Conservation (phyloP, 2,329 filamentous ascomycete genomes). For the Ascochyta rabiei region DNA sequence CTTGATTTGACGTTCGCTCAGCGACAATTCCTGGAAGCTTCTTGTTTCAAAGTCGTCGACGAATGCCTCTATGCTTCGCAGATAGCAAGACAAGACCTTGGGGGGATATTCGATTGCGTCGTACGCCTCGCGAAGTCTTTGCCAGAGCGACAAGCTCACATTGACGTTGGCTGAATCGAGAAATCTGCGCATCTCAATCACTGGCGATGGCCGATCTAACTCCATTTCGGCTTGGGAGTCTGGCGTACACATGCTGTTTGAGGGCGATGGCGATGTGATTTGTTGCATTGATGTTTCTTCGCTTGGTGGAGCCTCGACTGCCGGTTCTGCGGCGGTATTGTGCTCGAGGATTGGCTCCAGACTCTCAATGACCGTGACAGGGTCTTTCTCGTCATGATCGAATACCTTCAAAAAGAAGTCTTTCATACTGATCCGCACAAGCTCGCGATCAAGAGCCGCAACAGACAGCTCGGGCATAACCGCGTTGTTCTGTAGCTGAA, state of each 20-base stretch:
- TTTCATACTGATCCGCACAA: constrained; percentile 91
- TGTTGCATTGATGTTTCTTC: constrained; percentile 17
- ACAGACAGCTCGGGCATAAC: constrained; percentile 87
- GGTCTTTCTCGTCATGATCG: constrained; percentile 79
- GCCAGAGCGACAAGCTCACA: constrained; percentile 86
- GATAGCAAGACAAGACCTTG: constrained; percentile 85
- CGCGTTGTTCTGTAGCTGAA: constrained; percentile 79
- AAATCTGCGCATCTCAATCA: constrained; percentile 84
- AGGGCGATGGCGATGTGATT: constrained; percentile 20
- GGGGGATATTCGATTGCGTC: constrained; percentile 81
- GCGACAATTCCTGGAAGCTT: constrained; percentile 61
- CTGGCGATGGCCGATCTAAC: constrained; percentile 31
- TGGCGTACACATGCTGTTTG: constrained; percentile 5
- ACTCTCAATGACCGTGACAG: constrained; percentile 84
- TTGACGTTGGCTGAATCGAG: constrained; percentile 81
- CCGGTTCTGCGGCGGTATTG: constrained; percentile 4
- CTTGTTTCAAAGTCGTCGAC: constrained; percentile 70
- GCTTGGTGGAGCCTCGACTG: background rate
- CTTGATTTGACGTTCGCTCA: constrained; percentile 69
- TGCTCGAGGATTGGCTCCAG: constrained; percentile 90
- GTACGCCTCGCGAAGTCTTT: constrained; percentile 88
- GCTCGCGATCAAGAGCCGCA: constrained; percentile 84
- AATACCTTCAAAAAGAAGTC: constrained; percentile 95
- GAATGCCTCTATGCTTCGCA: constrained; percentile 85
- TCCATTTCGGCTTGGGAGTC: background rate